phyloP scores from a whole-genome alignment of 495 filamentous ascomycete species.

The Aspergillus conjunctus region DNA sequence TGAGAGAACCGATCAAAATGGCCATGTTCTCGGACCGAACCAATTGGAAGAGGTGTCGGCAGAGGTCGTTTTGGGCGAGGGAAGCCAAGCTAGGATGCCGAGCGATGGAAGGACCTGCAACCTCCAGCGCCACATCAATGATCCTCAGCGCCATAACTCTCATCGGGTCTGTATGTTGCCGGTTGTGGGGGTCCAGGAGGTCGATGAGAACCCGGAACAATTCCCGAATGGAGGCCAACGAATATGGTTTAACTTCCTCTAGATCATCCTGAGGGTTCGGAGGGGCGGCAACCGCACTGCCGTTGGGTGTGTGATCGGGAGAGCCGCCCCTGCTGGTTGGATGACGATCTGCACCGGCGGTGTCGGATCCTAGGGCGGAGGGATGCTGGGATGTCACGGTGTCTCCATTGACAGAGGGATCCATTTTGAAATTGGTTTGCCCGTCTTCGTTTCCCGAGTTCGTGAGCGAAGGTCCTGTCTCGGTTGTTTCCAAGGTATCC shows the following conservation, averaged over 20 bases:
- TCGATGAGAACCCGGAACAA: conserved; percentile 94
- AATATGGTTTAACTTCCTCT: conserved; percentile 78
- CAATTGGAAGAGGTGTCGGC: conserved; percentile 93
- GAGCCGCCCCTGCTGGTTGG: conserved; percentile 39
- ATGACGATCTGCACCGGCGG: conserved; percentile 37
- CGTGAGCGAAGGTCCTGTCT: conserved; percentile 55
- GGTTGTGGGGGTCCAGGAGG: conserved; percentile 89
- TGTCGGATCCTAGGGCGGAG: conserved; percentile 49
- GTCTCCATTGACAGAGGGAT: conserved; percentile 79
- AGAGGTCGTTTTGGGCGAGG: conserved; percentile 90
- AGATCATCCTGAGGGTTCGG: conserved; percentile 40
- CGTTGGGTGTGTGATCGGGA: conserved; percentile 40
- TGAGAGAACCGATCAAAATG: conserved; percentile 86
- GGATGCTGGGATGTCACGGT: conserved; percentile 52
- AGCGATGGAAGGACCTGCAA: conserved; percentile 93
- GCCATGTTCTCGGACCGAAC: conserved; percentile 95
- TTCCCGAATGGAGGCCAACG: conserved; percentile 89
- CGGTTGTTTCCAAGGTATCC: conserved; percentile 69
- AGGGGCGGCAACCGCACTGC: conserved; percentile 51
- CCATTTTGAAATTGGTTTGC: conserved; percentile 70
- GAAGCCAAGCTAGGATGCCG: conserved; percentile 87
- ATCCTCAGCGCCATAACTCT: conserved; percentile 96
- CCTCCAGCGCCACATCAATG: conserved; percentile 95
- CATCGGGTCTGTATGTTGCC: conserved; percentile 90
- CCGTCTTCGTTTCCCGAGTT: conserved; percentile 54